A percentile compares a stretch with the other conserved stretches of the same genome.
Conservation (phyloP, 495 filamentous ascomycete species). For the Neurospora sp. region DNA sequence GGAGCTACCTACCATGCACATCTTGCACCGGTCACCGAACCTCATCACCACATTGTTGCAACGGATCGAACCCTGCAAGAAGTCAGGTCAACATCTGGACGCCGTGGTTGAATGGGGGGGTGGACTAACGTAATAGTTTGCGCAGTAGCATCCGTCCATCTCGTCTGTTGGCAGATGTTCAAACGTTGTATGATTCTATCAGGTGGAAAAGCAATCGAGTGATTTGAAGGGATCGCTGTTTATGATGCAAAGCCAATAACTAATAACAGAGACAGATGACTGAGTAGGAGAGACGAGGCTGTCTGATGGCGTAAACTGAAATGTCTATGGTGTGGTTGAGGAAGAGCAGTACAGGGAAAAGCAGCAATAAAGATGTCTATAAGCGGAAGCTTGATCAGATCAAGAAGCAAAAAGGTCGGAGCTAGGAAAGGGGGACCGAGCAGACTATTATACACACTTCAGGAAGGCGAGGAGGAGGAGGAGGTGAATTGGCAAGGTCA, state of each 20-base stretch:
- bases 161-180: neutral
- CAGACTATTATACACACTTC: neutral
- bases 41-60: constrained; percentile 35
- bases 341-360: neutral
- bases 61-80: constrained; percentile 27
- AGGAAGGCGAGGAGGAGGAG: neutral
- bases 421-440: neutral
- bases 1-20: constrained; percentile 30
- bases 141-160: constrained; percentile 35
- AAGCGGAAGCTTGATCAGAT: neutral
- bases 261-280: neutral
- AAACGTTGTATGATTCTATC: neutral
- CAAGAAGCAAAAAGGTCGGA: neutral
- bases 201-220: neutral
- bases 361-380: neutral
- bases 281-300: neutral
- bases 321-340: neutral
- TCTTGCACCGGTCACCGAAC: constrained; percentile 36
- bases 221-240: neutral
- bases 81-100: constrained; percentile 3
- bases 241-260: neutral
- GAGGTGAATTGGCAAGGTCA: neutral
- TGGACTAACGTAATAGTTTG: constrained; percentile 42
- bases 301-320: neutral
- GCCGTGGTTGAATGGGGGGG: neutral